Percentiles rank a stretch among this genome's conserved stretches.
These are phyloP conservation scores for Serendipita sp. DNA, from an alignment of 768 basidiomycete species.

Conservation along the genomic window DNA sequence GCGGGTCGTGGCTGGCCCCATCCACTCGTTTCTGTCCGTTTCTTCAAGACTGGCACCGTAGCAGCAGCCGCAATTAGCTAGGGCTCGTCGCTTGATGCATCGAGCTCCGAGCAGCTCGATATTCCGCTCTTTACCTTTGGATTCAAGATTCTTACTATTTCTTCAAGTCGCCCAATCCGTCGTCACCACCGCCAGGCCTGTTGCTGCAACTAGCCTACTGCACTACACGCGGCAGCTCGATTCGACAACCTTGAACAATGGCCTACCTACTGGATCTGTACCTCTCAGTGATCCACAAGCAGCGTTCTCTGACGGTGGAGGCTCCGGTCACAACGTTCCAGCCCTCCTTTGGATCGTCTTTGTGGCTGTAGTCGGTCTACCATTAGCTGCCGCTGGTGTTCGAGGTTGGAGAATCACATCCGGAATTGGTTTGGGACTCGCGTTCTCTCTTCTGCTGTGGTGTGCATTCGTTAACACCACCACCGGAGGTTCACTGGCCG, in stretches of 20 bases:
- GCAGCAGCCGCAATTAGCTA: background rate
- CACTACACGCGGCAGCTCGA: background rate
- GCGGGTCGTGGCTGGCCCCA: background rate
- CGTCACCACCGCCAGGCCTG: background rate
- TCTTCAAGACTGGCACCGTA: background rate
- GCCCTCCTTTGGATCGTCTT: slow-evolving; percentile 46
- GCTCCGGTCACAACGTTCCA: slow-evolving; percentile 28
- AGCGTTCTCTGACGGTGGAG: slow-evolving; percentile 42
- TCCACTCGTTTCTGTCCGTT: background rate
- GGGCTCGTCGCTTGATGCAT: background rate
- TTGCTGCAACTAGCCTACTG: background rate
- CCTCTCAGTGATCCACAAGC: slow-evolving; percentile 32
- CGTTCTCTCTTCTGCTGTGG: slow-evolving; percentile 41
- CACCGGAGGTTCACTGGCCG: slow-evolving; percentile 23
- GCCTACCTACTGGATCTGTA: background rate
- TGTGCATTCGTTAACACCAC: slow-evolving; percentile 43
- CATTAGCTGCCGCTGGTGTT: slow-evolving; percentile 40
- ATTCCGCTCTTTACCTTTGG: background rate
- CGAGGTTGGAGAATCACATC: slow-evolving; percentile 41
- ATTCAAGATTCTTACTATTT: background rate
- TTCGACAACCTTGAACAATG: background rate
- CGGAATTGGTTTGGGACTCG: slow-evolving; percentile 37
- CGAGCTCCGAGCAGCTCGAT: background rate
- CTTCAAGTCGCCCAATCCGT: background rate
- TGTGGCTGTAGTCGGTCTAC: slow-evolving; percentile 33